Percentiles rank a stretch among this genome's conserved stretches.
phyloP scores from a whole-genome alignment of 1,284 basidiomycete genomes.

The Earliella scabrosa region DNA sequence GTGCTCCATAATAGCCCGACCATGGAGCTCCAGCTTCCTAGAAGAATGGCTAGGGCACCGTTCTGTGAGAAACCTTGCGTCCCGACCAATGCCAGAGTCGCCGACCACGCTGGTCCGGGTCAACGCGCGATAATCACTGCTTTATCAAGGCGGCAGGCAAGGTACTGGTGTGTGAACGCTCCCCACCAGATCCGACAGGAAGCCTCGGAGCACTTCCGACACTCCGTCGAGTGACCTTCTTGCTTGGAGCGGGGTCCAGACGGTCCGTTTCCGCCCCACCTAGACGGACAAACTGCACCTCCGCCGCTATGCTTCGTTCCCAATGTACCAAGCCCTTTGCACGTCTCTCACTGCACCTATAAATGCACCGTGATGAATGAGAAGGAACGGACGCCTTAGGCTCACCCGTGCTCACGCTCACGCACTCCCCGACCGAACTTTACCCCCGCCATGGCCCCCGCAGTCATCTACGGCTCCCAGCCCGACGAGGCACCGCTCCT shows the following conservation, averaged over 20 bases:
- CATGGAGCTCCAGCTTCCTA: background rate
- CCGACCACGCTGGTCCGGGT: background rate
- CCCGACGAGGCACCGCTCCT: slow-evolving; percentile 30
- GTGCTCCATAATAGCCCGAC: too few species aligned
- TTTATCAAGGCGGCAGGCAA: background rate
- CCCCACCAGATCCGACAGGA: slow-evolving; percentile 10
- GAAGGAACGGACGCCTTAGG: background rate
- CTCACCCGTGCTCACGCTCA: background rate
- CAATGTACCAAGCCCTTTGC: too few species aligned
- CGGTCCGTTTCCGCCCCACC: slow-evolving; percentile 6
- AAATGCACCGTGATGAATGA: slow-evolving; percentile 7
- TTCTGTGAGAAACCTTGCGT: background rate
- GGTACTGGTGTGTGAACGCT: slow-evolving; percentile 9
- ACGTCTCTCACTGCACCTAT: slow-evolving; percentile 6
- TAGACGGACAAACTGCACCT: slow-evolving; percentile 6
- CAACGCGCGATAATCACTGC: slow-evolving; percentile 5
- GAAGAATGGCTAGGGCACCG: background rate
- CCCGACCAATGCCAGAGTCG: background rate
- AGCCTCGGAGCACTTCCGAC: slow-evolving; percentile 13
- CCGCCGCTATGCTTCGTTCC: too few species aligned
- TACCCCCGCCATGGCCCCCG: slow-evolving; percentile 35
- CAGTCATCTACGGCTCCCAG: slow-evolving; percentile 33
- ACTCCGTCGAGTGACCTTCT: slow-evolving; percentile 10
- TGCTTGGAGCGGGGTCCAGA: slow-evolving; percentile 8
- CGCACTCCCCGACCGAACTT: background rate